Evolutionary conservation across 768 basidiomycete species (phyloP).

Genomic region (Mycena albidolilacea): DNA sequence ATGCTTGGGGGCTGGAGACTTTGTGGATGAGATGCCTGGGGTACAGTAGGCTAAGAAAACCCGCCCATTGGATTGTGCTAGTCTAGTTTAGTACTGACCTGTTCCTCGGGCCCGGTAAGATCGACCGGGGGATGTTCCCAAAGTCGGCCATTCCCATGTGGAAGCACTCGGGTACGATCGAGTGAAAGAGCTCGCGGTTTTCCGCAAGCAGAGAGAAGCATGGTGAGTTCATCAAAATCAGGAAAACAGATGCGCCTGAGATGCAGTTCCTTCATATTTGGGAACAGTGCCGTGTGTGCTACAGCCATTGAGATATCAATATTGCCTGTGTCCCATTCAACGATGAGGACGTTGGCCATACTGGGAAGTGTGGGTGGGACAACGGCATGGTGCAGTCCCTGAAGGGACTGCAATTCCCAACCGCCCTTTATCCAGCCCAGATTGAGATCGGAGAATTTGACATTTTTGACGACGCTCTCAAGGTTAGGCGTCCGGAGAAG

Average conservation of each 20-base stretch:
- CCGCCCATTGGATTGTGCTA: too few relatives aligned
- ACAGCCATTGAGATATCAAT: not conserved
- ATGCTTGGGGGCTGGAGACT: conserved; percentile 95
- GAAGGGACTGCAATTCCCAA: not conserved
- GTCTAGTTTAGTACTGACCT: too few relatives aligned
- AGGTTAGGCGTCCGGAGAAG: conserved; percentile 11
- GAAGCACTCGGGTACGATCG: too few relatives aligned
- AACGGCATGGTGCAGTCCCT: not conserved
- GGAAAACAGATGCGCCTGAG: not conserved
- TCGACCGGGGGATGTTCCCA: not conserved
- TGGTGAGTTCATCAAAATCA: not conserved
- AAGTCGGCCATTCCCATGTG: not conserved
- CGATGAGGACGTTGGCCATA: not conserved
- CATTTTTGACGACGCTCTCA: not conserved
- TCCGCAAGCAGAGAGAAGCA: not conserved
- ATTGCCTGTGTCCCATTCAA: not conserved
- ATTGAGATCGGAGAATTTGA: conserved; percentile 11
- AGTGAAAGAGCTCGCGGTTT: not conserved
- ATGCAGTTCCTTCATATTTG: not conserved
- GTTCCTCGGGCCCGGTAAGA: not conserved
- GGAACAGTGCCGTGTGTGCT: conserved; percentile 1
- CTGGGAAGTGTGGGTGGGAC: not conserved
- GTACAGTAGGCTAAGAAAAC: too few relatives aligned
- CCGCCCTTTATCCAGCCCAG: not conserved
- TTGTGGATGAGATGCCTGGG: conserved; percentile 85